A percentile compares a stretch with the other conserved stretches of the same genome.
Conservation (phyloP, 176 grass and related monocot genomes). For the Carex myosuroides region DNA sequence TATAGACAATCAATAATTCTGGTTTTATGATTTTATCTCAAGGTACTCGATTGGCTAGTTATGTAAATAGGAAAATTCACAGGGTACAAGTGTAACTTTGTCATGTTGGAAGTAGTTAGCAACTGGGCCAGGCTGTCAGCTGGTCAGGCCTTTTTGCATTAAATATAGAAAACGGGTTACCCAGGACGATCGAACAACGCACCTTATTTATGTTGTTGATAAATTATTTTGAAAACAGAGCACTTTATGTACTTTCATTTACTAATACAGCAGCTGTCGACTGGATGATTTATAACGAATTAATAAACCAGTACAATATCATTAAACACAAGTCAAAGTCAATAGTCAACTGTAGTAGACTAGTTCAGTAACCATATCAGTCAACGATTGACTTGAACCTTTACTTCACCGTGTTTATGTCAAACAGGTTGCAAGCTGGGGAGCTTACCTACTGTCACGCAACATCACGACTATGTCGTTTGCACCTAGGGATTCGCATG, state of each 20-base stretch:
- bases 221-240: background rate
- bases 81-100: background rate
- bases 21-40: constrained; percentile 1
- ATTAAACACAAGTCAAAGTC: background rate
- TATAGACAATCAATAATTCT: background rate
- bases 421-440: constrained; percentile 32
- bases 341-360: background rate
- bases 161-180: constrained; percentile 1
- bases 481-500: constrained; percentile 34
- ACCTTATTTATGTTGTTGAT: background rate
- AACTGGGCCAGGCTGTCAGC: background rate
- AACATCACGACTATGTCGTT: constrained; percentile 40
- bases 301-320: background rate
- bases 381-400: background rate
- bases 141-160: constrained; percentile 13
- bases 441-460: constrained; percentile 37
- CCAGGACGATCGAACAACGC: background rate
- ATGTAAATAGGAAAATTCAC: background rate
- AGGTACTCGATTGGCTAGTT: background rate
- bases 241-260: background rate
- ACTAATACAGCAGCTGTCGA: background rate
- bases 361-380: background rate
- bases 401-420: background rate
- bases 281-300: background rate
- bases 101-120: background rate